Conservation (phyloP, 352 stramenopile genomes). For the Thalassiosira mediterranea region DNA sequence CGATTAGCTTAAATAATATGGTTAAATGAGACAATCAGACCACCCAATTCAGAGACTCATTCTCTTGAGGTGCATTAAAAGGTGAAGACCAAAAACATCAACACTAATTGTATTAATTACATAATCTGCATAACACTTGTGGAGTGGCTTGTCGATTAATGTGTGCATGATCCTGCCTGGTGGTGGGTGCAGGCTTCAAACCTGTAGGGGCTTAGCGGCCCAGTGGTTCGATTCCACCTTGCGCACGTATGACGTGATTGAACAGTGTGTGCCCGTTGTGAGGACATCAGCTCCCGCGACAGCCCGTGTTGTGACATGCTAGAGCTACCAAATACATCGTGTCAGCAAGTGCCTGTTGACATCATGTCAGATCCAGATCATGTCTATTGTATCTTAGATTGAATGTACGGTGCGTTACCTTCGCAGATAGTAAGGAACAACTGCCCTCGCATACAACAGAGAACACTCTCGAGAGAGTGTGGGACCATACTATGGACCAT, state of each 20-base stretch:
- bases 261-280: not conserved
- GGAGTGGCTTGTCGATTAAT: conserved; percentile 1
- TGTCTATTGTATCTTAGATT: not conserved
- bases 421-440: too few relatives aligned
- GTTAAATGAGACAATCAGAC: conserved; percentile 21
- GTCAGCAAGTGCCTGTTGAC: not conserved
- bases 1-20: conserved; percentile 7
- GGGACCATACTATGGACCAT: too few relatives aligned
- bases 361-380: not conserved
- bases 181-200: conserved; percentile 78
- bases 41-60: conserved; percentile 19
- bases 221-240: too few relatives aligned
- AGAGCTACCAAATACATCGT: too few relatives aligned
- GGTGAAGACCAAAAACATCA: conserved; percentile 34
- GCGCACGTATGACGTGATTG: conserved; percentile 77
- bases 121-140: conserved; percentile 8
- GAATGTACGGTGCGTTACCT: not conserved
- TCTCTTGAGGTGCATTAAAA: conserved; percentile 33
- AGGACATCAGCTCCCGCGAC: not conserved
- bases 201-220: conserved; percentile 68
- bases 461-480: too few relatives aligned
- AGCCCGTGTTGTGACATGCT: too few relatives aligned
- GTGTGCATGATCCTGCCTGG: conserved; percentile 80
- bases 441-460: too few relatives aligned
- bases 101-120: conserved; percentile 20